A percentile compares a stretch with the other conserved stretches of the same genome.
Evolutionary conservation across 2,329 filamentous ascomycete species (phyloP).

Genomic region (Aspergillus ustus): DNA sequence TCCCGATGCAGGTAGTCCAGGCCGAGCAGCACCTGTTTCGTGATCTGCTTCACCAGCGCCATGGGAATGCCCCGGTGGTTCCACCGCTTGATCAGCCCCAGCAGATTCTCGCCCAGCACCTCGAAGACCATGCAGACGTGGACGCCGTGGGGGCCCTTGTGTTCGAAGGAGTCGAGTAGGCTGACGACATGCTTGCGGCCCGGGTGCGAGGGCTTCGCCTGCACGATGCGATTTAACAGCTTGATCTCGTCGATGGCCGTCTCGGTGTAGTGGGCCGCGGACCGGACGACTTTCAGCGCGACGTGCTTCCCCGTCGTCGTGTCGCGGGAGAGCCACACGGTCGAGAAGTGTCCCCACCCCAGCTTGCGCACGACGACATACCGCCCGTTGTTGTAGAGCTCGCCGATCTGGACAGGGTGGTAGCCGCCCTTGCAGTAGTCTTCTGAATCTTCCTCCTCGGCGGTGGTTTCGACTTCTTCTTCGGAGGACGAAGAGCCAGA

Average conservation of each 20-base stretch:
- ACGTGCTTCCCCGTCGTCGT: constrained; percentile 91
- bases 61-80: constrained; percentile 97
- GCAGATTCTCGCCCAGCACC: constrained; percentile 90
- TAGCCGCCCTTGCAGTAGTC: constrained; percentile 99
- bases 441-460: constrained; percentile 97
- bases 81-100: constrained; percentile 97
- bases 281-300: constrained; percentile 95
- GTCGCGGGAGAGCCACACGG: constrained; percentile 83
- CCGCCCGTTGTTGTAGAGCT: constrained; percentile 96
- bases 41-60: constrained; percentile 96
- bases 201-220: constrained; percentile 91
- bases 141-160: constrained; percentile 93
- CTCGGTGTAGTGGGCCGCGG: constrained; percentile 97
- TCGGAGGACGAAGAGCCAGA: constrained; percentile 78
- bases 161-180: constrained; percentile 93
- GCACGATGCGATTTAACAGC: constrained; percentile 92
- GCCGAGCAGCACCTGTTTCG: constrained; percentile 93
- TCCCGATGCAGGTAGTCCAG: constrained; percentile 96
- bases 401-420: constrained; percentile 90
- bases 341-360: constrained; percentile 99
- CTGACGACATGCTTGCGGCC: constrained; percentile 95
- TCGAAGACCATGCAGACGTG: constrained; percentile 99
- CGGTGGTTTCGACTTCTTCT: constrained; percentile 89
- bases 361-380: constrained; percentile 96
- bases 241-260: constrained; percentile 99